Base-by-base conservation (phyloP, 2,329 filamentous ascomycete genomes). In the Alternaria burnsii region DNA sequence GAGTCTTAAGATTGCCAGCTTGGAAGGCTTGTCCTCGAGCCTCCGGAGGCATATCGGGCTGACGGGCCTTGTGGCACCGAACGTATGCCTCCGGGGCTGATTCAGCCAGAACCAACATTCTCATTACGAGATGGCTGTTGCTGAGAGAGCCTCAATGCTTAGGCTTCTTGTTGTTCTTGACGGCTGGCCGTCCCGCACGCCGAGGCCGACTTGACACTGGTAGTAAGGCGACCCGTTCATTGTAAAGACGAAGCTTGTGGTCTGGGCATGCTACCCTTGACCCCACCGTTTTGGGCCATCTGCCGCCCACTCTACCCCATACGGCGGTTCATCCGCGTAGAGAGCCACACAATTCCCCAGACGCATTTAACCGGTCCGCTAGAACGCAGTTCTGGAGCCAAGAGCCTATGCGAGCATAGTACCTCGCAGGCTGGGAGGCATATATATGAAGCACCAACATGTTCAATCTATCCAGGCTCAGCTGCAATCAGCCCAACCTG, bases 341-440 rank as follows among this genome's bases (percentile, higher is more conserved):
- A 67, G 62, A 59, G 59, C 61, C 66, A 69, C 63, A 66, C 48
- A 26, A 65, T 54, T 69, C 51, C 59, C 51, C 55, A 52, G 36
- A 56, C 42, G 62, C 44, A 73, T 69, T 74, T 76, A 75, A 46
- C 72, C 73, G 73, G 71, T 72, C 71, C 69, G 70, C 58, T 68
- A 53, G 66, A 65, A 71, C 70, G 68, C 62, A 59, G 30, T 32
- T 53, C 61, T 71, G 59, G 44, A 58, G 59, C 64, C 64, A 68
- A 65, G 65, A 58, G 52, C 48, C 58, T 63, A 48, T 59, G 59
- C 47, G 34, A 65, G 57, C 20, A 55, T 55, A 62, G 56, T 55
- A 60, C 41, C 58, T 44, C 40, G 28, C 61, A 51, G 57, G 32
- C 57, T 41, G 50, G 52, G 57, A 68, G 62, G 58, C 63, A 70